phyloP scores from a whole-genome alignment of 306 rosid genomes.

The Hippophae rhamnoides region DNA sequence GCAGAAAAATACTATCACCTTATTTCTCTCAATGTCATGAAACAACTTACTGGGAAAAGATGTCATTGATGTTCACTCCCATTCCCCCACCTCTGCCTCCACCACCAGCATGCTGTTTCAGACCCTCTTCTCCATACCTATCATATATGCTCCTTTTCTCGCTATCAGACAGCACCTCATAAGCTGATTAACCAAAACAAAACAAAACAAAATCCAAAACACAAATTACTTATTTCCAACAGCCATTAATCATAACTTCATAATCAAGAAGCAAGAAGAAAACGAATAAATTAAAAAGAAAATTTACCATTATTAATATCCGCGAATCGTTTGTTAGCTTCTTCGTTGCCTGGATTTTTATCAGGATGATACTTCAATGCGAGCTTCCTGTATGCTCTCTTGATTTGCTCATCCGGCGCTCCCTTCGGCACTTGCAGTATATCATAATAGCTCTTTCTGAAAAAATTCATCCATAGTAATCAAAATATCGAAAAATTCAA shows the following conservation, averaged over 20 bases:
- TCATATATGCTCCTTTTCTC: constrained; percentile 84
- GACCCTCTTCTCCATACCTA: constrained; percentile 86
- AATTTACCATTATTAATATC: constrained; percentile 75
- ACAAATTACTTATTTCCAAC: background rate
- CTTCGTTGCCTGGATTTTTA: constrained; percentile 92
- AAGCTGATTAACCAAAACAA: constrained; percentile 39
- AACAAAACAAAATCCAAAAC: constrained; percentile 4
- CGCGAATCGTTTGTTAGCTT: constrained; percentile 70
- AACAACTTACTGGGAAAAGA: constrained; percentile 59
- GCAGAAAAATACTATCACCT: no score
- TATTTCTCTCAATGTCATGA: background rate
- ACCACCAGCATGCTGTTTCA: constrained; percentile 91
- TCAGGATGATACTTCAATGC: constrained; percentile 98
- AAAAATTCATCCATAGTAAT: background rate
- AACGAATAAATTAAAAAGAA: background rate
- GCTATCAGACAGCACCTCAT: constrained; percentile 77
- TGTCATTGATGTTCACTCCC: constrained; percentile 85
- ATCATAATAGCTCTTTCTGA: constrained; percentile 81
- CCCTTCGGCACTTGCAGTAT: constrained; percentile 71
- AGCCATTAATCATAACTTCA: background rate
- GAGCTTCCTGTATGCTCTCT: constrained; percentile 87
- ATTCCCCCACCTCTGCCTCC: constrained; percentile 63
- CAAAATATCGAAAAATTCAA: background rate
- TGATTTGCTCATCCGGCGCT: constrained; percentile 90
- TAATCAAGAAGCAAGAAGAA: background rate